Percentiles rank a stretch among this genome's conserved stretches.
Conservation (phyloP, 352 stramenopile species). For the Phytophthora syringae region DNA sequence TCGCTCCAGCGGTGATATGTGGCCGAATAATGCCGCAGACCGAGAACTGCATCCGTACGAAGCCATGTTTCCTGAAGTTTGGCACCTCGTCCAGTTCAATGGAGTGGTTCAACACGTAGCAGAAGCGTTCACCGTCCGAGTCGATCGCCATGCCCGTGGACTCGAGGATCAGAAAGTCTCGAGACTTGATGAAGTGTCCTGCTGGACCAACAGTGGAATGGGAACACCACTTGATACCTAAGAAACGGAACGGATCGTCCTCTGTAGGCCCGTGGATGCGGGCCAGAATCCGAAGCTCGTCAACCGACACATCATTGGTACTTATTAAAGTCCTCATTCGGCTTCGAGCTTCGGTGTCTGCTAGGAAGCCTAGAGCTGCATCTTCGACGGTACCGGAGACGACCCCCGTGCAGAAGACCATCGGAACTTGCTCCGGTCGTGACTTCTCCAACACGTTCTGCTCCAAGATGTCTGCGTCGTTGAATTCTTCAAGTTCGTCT, state of each 20-base stretch:
- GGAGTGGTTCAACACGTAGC: conserved; percentile 45
- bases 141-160: conserved; percentile 53
- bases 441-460: conserved; percentile 35
- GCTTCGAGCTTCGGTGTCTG: conserved; percentile 39
- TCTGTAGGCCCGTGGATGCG: conserved; percentile 42
- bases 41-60: conserved; percentile 34
- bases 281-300: conserved; percentile 38
- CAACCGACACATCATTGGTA: conserved; percentile 26
- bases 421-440: conserved; percentile 26
- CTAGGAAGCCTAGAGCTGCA: conserved; percentile 41
- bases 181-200: conserved; percentile 44
- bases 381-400: conserved; percentile 51
- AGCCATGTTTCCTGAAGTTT: conserved; percentile 31
- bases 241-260: conserved; percentile 53
- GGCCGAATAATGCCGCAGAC: conserved; percentile 47
- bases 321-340: conserved; percentile 27
- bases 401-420: conserved; percentile 37
- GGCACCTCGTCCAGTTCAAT: conserved; percentile 39
- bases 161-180: conserved; percentile 57
- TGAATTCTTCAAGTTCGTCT: conserved; percentile 23
- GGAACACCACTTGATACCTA: conserved; percentile 55
- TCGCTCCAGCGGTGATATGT: conserved; percentile 25
- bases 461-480: conserved; percentile 23
- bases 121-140: conserved; percentile 32
- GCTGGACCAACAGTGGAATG: conserved; percentile 15